A percentile compares a stretch with the other conserved stretches of the same genome.
Evolutionary conservation across 257 asterid genomes (phyloP).

Genomic region (Scutellaria barbata): DNA sequence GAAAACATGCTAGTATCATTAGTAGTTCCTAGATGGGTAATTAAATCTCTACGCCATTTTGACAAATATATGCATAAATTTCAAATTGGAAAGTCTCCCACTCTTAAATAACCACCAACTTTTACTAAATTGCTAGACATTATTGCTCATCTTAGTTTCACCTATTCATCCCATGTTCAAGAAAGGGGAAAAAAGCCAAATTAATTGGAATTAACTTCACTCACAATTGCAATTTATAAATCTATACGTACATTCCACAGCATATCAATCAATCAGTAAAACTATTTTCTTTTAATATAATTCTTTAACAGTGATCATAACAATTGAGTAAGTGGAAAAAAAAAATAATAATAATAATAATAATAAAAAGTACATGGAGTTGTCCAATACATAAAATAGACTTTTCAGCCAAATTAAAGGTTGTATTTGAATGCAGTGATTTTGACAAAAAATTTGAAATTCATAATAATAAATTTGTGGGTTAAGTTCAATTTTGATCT

Average conservation of each 20-base stretch:
- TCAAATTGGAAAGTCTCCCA: slow-evolving; percentile 4
- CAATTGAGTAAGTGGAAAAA: too few relatives aligned
- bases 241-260: background rate
- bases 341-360: too few relatives aligned
- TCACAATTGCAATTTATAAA: slow-evolving; percentile 22
- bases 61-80: slow-evolving; percentile 18
- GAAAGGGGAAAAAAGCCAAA: background rate
- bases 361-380: too few relatives aligned
- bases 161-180: background rate
- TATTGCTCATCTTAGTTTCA: background rate
- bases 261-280: background rate
- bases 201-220: background rate
- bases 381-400: too few relatives aligned
- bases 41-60: background rate
- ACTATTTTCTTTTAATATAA: too few relatives aligned
- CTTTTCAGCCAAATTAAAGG: too few relatives aligned
- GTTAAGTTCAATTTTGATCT: too few relatives aligned
- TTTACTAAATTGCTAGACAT: slow-evolving; percentile 24
- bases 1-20: too few relatives aligned
- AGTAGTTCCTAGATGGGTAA: background rate
- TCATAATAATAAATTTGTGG: too few relatives aligned
- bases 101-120: slow-evolving; percentile 12
- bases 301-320: too few relatives aligned
- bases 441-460: too few relatives aligned
- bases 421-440: too few relatives aligned